phyloP scores from a whole-genome alignment of 495 filamentous ascomycete species.

The Poronia punctata region DNA sequence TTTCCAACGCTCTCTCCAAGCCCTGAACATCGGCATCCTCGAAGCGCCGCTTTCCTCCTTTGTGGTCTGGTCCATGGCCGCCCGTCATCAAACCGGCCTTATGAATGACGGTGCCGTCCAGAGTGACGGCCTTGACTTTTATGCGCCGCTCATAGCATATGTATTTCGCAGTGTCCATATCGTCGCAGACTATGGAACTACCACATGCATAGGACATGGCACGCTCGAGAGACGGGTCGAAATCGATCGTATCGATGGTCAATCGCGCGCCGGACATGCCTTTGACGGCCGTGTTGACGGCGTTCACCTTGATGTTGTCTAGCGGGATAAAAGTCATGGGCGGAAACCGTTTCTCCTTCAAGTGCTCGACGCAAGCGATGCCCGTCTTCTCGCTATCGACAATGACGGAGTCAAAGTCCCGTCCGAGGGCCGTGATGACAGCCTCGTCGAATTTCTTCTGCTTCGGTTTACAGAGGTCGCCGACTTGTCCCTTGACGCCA shows the following conservation, averaged over 20 bases:
- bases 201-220: slow-evolving; percentile 94
- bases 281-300: slow-evolving; percentile 82
- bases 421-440: slow-evolving; percentile 84
- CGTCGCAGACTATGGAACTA: slow-evolving; percentile 92
- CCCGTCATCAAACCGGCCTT: slow-evolving; percentile 98
- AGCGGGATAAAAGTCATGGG: slow-evolving; percentile 90
- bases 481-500: slow-evolving; percentile 82
- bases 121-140: slow-evolving; percentile 86
- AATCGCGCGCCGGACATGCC: slow-evolving; percentile 77
- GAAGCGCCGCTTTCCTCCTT: slow-evolving; percentile 71
- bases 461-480: slow-evolving; percentile 90
- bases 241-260: slow-evolving; percentile 94
- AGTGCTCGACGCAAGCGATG: slow-evolving; percentile 87
- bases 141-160: slow-evolving; percentile 80
- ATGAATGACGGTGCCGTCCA: slow-evolving; percentile 90
- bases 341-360: slow-evolving; percentile 78
- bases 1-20: slow-evolving; percentile 58
- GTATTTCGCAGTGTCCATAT: slow-evolving; percentile 72
- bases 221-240: slow-evolving; percentile 76
- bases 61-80: slow-evolving; percentile 67
- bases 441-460: slow-evolving; percentile 94
- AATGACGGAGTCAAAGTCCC: slow-evolving; percentile 87
- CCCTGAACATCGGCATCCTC: slow-evolving; percentile 85
- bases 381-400: slow-evolving; percentile 96
- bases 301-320: slow-evolving; percentile 92